Evolutionary conservation across 352 stramenopile species (phyloP).

Genomic region (Pythium guiyangense): DNA sequence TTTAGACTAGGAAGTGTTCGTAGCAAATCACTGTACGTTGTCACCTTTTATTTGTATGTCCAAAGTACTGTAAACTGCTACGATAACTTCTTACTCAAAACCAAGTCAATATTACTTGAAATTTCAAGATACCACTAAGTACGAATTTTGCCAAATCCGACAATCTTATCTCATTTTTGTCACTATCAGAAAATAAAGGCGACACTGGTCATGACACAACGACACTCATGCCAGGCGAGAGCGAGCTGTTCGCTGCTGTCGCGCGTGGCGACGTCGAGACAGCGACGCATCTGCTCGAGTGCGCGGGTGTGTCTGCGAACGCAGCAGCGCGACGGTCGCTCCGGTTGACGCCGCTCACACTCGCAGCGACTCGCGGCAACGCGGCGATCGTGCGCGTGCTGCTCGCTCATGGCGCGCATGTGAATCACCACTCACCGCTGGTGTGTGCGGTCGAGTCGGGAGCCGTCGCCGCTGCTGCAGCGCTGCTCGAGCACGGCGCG

Average conservation of each 20-base stretch:
- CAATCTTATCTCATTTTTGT: too few relatives aligned
- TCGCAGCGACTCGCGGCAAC: background rate
- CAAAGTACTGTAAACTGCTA: too few relatives aligned
- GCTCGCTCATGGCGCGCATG: background rate
- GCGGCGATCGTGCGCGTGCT: background rate
- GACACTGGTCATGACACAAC: background rate
- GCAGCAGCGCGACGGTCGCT: background rate
- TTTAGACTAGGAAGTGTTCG: too few relatives aligned
- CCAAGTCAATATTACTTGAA: too few relatives aligned
- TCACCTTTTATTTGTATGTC: too few relatives aligned
- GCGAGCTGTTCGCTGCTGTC: slow-evolving; percentile 3
- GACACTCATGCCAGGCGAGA: background rate
- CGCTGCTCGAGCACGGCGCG: background rate
- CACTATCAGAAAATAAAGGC: too few relatives aligned
- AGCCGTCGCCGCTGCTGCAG: background rate
- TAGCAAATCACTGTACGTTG: too few relatives aligned
- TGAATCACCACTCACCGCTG: background rate
- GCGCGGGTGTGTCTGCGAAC: background rate
- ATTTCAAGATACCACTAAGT: too few relatives aligned
- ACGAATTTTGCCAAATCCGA: too few relatives aligned
- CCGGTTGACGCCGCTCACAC: background rate
- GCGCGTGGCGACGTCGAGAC: background rate
- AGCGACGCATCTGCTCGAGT: background rate
- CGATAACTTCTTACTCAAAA: too few relatives aligned
- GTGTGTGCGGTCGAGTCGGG: background rate